Evolutionary conservation across 2,329 filamentous ascomycete genomes (phyloP).

Genomic region (Curvularia sp.): DNA sequence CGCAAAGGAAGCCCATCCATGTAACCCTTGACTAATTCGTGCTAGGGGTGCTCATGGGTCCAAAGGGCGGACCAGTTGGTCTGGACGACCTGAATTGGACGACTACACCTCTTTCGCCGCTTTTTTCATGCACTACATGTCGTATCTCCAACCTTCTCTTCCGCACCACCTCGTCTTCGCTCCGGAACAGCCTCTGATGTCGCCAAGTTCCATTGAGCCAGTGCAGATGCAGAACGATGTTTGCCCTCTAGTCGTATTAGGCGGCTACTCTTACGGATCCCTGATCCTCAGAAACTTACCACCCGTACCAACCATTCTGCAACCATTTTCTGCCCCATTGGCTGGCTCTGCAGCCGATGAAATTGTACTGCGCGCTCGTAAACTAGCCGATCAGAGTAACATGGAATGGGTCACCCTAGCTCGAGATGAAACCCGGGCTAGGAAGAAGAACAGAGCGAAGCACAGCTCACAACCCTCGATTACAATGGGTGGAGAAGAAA

Average conservation of each 20-base stretch:
- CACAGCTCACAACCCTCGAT: conserved; percentile 38
- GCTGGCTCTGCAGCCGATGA: conserved; percentile 68
- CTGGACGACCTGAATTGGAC: conserved; percentile 75
- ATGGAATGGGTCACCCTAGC: conserved; percentile 49
- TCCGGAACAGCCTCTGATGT: conserved; percentile 21
- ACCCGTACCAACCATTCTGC: conserved; percentile 61
- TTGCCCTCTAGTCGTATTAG: conserved; percentile 62
- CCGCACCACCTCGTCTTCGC: conserved; percentile 22
- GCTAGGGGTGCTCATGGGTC: conserved; percentile 77
- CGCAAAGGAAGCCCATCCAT: not conserved
- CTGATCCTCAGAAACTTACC: conserved; percentile 79
- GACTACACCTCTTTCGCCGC: conserved; percentile 87
- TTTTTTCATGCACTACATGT: conserved; percentile 77
- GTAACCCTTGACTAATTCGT: conserved; percentile 2
- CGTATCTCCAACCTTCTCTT: conserved; percentile 56
- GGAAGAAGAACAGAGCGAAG: conserved; percentile 35
- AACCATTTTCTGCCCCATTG: conserved; percentile 62
- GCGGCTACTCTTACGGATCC: conserved; percentile 90
- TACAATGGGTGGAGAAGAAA: conserved; percentile 58
- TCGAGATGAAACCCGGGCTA: conserved; percentile 30
- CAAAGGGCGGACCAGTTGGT: conserved; percentile 84
- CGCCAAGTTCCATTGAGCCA: conserved; percentile 4
- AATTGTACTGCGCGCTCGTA: conserved; percentile 72
- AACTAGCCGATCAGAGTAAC: conserved; percentile 70
- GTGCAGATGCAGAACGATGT: conserved; percentile 5